Conservation (phyloP, 2,329 filamentous ascomycete genomes). For the Triangularia setosa region DNA sequence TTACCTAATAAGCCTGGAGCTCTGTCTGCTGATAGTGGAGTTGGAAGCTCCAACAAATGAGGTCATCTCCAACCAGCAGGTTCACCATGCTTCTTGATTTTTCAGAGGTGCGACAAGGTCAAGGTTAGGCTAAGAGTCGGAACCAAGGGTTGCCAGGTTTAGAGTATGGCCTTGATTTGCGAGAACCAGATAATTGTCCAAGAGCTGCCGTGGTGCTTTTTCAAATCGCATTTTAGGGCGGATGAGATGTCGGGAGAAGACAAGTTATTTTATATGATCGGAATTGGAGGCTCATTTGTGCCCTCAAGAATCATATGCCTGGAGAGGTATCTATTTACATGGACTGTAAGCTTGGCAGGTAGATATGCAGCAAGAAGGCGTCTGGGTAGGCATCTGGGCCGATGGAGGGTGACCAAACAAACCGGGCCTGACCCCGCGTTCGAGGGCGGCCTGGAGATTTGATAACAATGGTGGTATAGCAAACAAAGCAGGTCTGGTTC, state of each 20-base stretch:
- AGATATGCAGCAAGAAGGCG: background rate
- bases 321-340: background rate
- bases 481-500: background rate
- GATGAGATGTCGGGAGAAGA: too few relatives aligned
- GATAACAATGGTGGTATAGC: constrained; percentile 9
- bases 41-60: background rate
- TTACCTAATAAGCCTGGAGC: background rate
- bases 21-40: background rate
- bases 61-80: background rate
- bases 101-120: background rate
- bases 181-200: too few relatives aligned
- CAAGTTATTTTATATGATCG: too few relatives aligned
- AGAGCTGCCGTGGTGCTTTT: too few relatives aligned
- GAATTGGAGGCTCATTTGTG: background rate
- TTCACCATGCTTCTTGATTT: background rate
- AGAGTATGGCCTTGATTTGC: too few relatives aligned
- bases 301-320: background rate
- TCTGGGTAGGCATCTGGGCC: constrained; percentile 3
- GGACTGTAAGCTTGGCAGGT: background rate
- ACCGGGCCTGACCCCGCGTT: constrained; percentile 3
- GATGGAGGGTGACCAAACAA: background rate
- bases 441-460: constrained; percentile 8
- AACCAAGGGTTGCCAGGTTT: too few relatives aligned
- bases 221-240: too few relatives aligned
- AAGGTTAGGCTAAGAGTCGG: background rate